Evolutionary conservation across 768 basidiomycete genomes (phyloP).

Genomic region (Serendipita sp.): DNA sequence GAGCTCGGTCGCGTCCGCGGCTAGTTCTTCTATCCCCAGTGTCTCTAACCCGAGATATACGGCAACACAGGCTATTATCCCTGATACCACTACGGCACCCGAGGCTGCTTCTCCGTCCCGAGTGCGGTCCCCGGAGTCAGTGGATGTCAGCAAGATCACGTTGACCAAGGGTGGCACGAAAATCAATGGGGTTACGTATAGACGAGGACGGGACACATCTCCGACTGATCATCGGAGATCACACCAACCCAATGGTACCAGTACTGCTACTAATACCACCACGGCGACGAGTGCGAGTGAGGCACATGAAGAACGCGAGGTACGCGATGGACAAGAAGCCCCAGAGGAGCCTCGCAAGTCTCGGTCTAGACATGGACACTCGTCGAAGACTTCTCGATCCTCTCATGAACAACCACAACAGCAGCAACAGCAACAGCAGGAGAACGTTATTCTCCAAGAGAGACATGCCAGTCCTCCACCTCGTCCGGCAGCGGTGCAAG

Average conservation of each 20-base stretch:
- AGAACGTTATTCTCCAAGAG: neutral
- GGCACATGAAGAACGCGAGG: neutral
- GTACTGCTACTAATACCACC: neutral
- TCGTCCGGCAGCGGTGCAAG: neutral
- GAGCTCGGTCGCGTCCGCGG: neutral
- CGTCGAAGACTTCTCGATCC: neutral
- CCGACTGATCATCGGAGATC: neutral
- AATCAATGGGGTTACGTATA: neutral
- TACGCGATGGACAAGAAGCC: no score
- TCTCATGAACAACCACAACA: no score
- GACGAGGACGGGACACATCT: neutral
- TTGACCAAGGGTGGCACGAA: neutral
- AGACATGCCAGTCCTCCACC: neutral
- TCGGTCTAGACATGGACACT: neutral
- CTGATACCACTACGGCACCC: neutral
- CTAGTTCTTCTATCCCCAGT: neutral
- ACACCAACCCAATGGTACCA: neutral
- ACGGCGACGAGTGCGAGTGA: neutral
- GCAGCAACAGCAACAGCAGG: no score
- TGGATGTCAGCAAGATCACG: neutral
- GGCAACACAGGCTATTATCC: neutral
- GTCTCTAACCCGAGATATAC: neutral
- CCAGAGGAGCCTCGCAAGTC: neutral
- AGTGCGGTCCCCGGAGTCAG: neutral
- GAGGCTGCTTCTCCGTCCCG: neutral